Evolutionary conservation across 2,329 filamentous ascomycete species (phyloP).

Genomic region (Colletotrichum magnum): DNA sequence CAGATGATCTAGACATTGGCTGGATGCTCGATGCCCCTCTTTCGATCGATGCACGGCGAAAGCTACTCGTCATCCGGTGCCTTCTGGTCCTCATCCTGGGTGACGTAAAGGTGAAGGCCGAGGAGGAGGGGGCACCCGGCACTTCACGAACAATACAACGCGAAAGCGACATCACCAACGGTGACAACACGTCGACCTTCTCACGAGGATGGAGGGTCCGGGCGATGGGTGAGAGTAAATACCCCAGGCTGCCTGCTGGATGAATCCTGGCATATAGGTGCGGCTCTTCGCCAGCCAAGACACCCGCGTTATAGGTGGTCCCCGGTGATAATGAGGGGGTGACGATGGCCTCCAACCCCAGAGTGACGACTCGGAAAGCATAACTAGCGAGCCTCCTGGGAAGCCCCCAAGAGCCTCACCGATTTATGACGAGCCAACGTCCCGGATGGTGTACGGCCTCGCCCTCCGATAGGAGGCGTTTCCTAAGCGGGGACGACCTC

Average conservation of each 20-base stretch:
- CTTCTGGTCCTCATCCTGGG: not conserved
- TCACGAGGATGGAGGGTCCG: not conserved
- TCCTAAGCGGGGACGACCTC: slow-evolving; percentile 1
- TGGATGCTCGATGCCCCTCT: slow-evolving; percentile 17
- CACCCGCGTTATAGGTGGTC: not conserved
- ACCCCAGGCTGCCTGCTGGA: not conserved
- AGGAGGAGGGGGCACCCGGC: not conserved
- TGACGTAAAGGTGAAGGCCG: slow-evolving; percentile 6
- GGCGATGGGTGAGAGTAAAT: not conserved
- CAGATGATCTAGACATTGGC: slow-evolving; percentile 3
- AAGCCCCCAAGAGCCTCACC: not conserved
- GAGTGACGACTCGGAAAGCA: slow-evolving; percentile 23
- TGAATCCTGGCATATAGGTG: not conserved
- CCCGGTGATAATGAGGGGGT: not conserved
- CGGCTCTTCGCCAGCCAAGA: not conserved
- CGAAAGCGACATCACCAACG: slow-evolving; percentile 14
- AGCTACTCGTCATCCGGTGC: slow-evolving; percentile 14
- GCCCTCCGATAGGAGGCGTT: slow-evolving; percentile 1
- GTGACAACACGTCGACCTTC: not conserved
- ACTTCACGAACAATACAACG: slow-evolving; percentile 20
- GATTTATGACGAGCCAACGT: not conserved
- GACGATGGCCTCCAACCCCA: slow-evolving; percentile 1
- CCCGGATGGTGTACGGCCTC: not conserved
- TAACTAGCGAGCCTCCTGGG: slow-evolving; percentile 13
- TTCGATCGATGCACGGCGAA: slow-evolving; percentile 26